These are phyloP conservation scores for Globisporangium abappressorium DNA, from an alignment of 352 stramenopile species.

Conservation along the genomic window DNA sequence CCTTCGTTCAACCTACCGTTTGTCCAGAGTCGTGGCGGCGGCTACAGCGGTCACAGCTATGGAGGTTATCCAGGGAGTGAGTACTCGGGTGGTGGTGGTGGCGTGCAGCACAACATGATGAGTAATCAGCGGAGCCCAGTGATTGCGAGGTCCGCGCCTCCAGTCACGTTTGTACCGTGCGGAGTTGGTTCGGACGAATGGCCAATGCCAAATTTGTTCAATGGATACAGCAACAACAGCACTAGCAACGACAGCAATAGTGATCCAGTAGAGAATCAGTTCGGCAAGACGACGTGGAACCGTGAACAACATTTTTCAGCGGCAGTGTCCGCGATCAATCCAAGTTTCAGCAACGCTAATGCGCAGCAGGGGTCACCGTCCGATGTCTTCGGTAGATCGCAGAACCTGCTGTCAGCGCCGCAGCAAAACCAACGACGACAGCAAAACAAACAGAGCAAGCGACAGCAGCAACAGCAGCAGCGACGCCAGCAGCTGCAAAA, in stretches of 20 bases:
- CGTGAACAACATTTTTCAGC: constrained; percentile 16
- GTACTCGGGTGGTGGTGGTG: background rate
- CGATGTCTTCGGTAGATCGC: background rate
- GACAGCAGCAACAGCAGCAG: background rate
- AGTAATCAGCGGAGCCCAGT: background rate
- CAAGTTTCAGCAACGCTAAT: constrained; percentile 12
- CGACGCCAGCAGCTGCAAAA: background rate
- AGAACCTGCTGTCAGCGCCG: background rate
- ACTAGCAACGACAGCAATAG: background rate
- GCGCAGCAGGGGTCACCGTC: background rate
- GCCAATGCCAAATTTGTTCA: background rate
- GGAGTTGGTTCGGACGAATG: background rate
- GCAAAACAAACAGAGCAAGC: too few species aligned
- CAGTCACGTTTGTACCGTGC: constrained; percentile 3
- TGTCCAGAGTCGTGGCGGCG: background rate
- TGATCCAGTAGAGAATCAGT: constrained; percentile 2
- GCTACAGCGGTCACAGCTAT: constrained; percentile 7
- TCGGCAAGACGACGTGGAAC: constrained; percentile 15
- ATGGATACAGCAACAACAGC: background rate
- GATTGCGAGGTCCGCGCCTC: background rate
- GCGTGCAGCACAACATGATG: background rate
- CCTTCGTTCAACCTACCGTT: constrained; percentile 11
- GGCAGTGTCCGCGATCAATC: constrained; percentile 14
- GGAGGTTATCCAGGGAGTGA: constrained; percentile 6
- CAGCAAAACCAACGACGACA: background rate